Evolutionary conservation across 225 moss, liverwort and hornwort genomes (phyloP).

Genomic region (Polytrichum commune): DNA sequence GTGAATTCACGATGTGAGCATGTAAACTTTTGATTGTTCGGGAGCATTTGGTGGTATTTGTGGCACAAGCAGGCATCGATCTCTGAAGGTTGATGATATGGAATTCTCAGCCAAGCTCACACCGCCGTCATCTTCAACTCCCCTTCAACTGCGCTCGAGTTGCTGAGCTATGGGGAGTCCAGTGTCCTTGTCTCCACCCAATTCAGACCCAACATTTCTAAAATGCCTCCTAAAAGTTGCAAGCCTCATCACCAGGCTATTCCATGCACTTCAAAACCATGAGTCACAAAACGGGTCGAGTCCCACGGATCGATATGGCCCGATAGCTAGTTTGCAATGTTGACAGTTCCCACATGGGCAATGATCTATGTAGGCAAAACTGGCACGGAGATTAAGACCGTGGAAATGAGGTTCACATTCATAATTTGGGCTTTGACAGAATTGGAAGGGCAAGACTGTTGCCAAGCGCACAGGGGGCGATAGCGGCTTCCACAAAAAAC

Average conservation of each 20-base stretch:
- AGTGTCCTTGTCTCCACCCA: background rate
- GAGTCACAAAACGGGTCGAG: background rate
- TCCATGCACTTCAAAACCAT: too few relatives aligned
- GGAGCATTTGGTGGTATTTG: too few relatives aligned
- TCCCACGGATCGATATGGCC: background rate
- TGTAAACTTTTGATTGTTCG: too few relatives aligned
- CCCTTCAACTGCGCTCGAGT: conserved; percentile 42
- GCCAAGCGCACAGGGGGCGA: conserved; percentile 60
- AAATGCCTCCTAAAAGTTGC: too few relatives aligned
- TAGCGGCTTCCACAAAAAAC: conserved; percentile 71
- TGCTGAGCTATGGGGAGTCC: conserved; percentile 64
- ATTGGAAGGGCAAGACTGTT: conserved; percentile 70
- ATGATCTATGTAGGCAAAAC: conserved; percentile 57
- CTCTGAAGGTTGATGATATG: conserved; percentile 54
- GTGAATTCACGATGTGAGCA: too few relatives aligned
- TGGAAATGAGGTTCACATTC: conserved; percentile 79
- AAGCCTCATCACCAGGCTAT: too few relatives aligned
- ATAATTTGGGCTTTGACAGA: conserved; percentile 60
- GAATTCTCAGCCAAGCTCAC: conserved; percentile 57
- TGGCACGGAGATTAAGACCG: conserved; percentile 91
- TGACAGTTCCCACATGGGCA: too few relatives aligned
- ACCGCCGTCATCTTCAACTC: conserved; percentile 16
- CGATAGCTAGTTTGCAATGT: too few relatives aligned
- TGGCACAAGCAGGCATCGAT: background rate
- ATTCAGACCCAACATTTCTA: background rate